These are phyloP conservation scores for Purpureocillium takamizusanense DNA, from an alignment of 2,329 filamentous ascomycete species.

Conservation along the genomic window DNA sequence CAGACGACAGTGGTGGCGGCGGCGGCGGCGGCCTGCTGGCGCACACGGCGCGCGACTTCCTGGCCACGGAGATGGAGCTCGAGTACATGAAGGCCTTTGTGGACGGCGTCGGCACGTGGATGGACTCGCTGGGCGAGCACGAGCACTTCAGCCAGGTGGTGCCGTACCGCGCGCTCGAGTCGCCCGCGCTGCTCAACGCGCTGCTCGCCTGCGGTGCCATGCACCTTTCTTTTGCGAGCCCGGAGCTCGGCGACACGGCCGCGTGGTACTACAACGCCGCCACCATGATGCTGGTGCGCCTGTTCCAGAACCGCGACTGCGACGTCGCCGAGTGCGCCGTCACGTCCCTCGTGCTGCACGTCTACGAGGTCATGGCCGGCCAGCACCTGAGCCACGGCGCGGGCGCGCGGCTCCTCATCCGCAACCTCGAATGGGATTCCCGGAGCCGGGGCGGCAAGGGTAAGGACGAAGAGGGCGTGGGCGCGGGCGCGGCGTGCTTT, in stretches of 20 bases:
- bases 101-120: constrained; percentile 84
- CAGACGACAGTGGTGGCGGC: no score
- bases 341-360: constrained; percentile 79
- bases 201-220: constrained; percentile 82
- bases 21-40: no score
- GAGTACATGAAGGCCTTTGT: constrained; percentile 90
- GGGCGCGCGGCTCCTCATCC: constrained; percentile 75
- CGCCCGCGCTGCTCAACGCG: constrained; percentile 83
- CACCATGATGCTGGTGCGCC: constrained; percentile 66
- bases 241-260: constrained; percentile 69
- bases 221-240: constrained; percentile 64
- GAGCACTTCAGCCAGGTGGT: constrained; percentile 81
- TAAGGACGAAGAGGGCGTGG: constrained; percentile 22
- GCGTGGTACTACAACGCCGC: constrained; percentile 79
- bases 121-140: constrained; percentile 80
- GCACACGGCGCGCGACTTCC: constrained; percentile 39
- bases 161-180: constrained; percentile 73
- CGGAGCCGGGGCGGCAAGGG: constrained; percentile 35
- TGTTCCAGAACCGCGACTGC: constrained; percentile 74
- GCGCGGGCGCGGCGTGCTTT: constrained; percentile 75
- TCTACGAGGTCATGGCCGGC: constrained; percentile 89
- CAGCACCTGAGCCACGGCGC: constrained; percentile 85
- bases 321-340: constrained; percentile 79
- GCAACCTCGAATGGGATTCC: constrained; percentile 84
- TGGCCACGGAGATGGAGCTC: constrained; percentile 69